These are phyloP conservation scores for Eudorina sp. DNA, from an alignment of 139 green algal genomes.

Conservation along the genomic window DNA sequence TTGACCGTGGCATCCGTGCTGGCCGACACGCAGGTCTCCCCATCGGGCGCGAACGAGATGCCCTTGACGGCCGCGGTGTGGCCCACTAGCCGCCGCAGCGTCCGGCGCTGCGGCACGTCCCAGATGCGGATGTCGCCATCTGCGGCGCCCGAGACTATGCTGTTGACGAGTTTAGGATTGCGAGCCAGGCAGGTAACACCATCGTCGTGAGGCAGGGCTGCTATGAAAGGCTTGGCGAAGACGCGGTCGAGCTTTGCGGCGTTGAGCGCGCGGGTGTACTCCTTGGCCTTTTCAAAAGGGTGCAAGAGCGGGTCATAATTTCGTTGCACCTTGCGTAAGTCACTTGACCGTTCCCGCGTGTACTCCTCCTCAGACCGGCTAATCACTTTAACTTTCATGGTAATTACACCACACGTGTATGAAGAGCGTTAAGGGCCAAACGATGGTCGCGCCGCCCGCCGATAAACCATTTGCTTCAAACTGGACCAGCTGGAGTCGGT, in stretches of 20 bases:
- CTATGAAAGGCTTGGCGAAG: conserved; percentile 98
- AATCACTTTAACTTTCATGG: conserved; percentile 96
- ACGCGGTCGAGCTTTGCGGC: conserved; percentile 94
- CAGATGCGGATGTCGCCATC: conserved; percentile 88
- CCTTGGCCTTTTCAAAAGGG: conserved; percentile 92
- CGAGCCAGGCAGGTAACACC: conserved; percentile 89
- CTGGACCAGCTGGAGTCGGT: no score
- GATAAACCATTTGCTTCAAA: neutral
- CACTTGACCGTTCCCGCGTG: conserved; percentile 84
- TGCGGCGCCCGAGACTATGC: conserved; percentile 77
- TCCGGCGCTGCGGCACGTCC: conserved; percentile 86
- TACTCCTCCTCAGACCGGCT: conserved; percentile 87
- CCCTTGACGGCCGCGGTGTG: conserved; percentile 86
- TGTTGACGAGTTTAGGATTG: conserved; percentile 86
- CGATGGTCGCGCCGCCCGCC: neutral
- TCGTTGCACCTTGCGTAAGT: conserved; percentile 89
- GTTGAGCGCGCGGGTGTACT: conserved; percentile 94
- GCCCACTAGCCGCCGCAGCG: conserved; percentile 80
- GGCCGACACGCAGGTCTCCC: conserved; percentile 84
- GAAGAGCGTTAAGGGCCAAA: neutral
- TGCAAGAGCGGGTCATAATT: conserved; percentile 95
- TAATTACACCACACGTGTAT: neutral
- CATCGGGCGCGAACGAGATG: conserved; percentile 84
- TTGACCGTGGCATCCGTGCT: conserved; percentile 90
- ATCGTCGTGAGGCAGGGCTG: conserved; percentile 91